Evolutionary conservation across 768 basidiomycete species (phyloP).

Genomic region (Daedaleopsis nitida): DNA sequence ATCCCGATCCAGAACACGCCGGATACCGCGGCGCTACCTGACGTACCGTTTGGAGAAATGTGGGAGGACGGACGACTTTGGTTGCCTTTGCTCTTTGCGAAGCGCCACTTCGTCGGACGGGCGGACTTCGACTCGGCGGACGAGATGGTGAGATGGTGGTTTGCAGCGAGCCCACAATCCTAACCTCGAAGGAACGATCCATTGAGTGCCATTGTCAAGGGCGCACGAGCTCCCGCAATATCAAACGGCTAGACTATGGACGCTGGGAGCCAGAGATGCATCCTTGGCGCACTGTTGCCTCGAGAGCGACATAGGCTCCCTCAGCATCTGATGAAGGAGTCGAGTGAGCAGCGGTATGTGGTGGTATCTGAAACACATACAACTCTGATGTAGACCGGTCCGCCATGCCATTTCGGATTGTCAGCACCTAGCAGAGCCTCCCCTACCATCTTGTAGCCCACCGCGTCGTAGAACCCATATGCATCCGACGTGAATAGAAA

Average conservation of each 20-base stretch:
- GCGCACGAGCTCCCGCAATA: too few relatives aligned
- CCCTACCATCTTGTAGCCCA: slow-evolving; percentile 16
- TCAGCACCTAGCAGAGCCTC: slow-evolving; percentile 14
- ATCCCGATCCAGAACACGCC: background rate
- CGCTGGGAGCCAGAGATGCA: too few relatives aligned
- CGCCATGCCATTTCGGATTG: slow-evolving; percentile 19
- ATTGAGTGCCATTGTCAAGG: too few relatives aligned
- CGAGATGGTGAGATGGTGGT: slow-evolving; percentile 38
- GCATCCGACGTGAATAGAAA: slow-evolving; percentile 17
- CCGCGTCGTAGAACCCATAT: slow-evolving; percentile 17
- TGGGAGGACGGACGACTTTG: slow-evolving; percentile 68
- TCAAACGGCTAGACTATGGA: too few relatives aligned
- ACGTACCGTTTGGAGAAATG: slow-evolving; percentile 64
- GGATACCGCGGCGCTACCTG: slow-evolving; percentile 21
- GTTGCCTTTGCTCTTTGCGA: slow-evolving; percentile 60
- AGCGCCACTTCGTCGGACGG: slow-evolving; percentile 46
- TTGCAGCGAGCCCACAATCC: slow-evolving; percentile 26
- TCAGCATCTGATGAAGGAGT: too few relatives aligned
- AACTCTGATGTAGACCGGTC: slow-evolving; percentile 14
- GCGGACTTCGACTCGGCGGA: slow-evolving; percentile 40
- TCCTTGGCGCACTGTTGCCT: too few relatives aligned
- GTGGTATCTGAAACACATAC: slow-evolving; percentile 3
- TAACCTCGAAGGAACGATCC: too few relatives aligned
- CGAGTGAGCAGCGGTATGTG: too few relatives aligned
- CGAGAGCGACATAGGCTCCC: too few relatives aligned